These are phyloP conservation scores for Saxophila tyrrhenica DNA, from an alignment of 495 filamentous ascomycete species.

Conservation along the genomic window DNA sequence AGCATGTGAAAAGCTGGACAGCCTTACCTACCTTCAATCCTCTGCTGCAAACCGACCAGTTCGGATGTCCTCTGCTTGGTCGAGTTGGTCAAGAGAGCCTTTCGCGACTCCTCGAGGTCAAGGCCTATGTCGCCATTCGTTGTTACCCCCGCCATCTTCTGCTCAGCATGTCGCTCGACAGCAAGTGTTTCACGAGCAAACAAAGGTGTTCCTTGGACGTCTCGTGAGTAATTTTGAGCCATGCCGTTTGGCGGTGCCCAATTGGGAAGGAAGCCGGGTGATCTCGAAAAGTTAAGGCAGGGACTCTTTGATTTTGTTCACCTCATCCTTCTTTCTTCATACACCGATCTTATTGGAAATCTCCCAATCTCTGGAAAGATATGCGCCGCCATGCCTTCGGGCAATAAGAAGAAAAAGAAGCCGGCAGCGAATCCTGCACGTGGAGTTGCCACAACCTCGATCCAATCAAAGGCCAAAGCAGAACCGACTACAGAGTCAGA, in stretches of 20 bases:
- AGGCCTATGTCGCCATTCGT: neutral
- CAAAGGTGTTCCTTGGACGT: neutral
- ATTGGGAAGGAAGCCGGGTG: too few relatives aligned
- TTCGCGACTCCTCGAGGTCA: slow-evolving; percentile 19
- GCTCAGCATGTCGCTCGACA: neutral
- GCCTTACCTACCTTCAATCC: slow-evolving; percentile 32
- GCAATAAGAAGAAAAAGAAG: slow-evolving; percentile 67
- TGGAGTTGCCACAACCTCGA: slow-evolving; percentile 84
- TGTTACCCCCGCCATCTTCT: neutral
- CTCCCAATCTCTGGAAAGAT: too few relatives aligned
- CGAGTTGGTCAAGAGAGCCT: slow-evolving; percentile 34
- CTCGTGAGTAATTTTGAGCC: neutral
- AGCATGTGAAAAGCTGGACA: slow-evolving; percentile 5
- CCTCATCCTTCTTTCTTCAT: too few relatives aligned
- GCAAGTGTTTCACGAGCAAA: neutral
- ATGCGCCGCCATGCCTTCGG: neutral
- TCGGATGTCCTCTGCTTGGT: slow-evolving; percentile 37
- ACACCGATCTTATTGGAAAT: too few relatives aligned
- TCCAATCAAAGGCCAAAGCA: slow-evolving; percentile 48
- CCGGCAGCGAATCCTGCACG: slow-evolving; percentile 69
- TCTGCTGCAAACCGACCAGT: slow-evolving; percentile 34
- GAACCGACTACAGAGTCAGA: slow-evolving; percentile 19
- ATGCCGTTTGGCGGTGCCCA: neutral
- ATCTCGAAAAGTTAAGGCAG: too few relatives aligned
- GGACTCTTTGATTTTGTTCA: neutral